Percentiles rank a stretch among this genome's conserved stretches.
phyloP scores from a whole-genome alignment of 805 yeast species.

The Candida insectalens region DNA sequence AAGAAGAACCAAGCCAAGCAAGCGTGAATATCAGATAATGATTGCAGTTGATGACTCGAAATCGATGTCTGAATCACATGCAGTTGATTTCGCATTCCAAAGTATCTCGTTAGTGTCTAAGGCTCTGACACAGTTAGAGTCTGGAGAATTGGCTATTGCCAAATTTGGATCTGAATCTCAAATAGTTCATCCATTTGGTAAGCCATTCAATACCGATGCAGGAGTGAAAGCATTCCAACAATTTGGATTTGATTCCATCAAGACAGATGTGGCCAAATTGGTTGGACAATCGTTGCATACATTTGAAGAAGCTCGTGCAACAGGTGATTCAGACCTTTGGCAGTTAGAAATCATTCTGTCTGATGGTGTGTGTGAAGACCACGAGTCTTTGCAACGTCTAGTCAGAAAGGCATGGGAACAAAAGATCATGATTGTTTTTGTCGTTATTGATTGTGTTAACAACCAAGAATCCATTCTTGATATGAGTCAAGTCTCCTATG shows the following conservation, averaged over 20 bases:
- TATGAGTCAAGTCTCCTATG: slow-evolving; percentile 86
- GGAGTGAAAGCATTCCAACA: slow-evolving; percentile 80
- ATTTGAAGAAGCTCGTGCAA: slow-evolving; percentile 46
- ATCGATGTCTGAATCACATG: slow-evolving; percentile 90
- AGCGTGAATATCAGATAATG: slow-evolving; percentile 96
- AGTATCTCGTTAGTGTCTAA: slow-evolving; percentile 89
- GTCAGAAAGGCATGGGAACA: slow-evolving; percentile 90
- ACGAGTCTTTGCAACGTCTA: slow-evolving; percentile 67
- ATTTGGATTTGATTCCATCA: slow-evolving; percentile 83
- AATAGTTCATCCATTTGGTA: slow-evolving; percentile 84
- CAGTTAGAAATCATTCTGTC: slow-evolving; percentile 87
- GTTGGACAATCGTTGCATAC: slow-evolving; percentile 63
- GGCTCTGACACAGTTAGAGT: slow-evolving; percentile 87
- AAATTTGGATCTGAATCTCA: slow-evolving; percentile 79
- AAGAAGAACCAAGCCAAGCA: slow-evolving; percentile 93
- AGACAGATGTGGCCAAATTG: slow-evolving; percentile 73
- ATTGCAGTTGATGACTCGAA: slow-evolving; percentile 95
- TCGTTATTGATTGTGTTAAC: slow-evolving; percentile 82
- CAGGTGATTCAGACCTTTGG: slow-evolving; percentile 61
- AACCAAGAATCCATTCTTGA: slow-evolving; percentile 83
- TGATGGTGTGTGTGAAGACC: slow-evolving; percentile 97
- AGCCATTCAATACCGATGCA: slow-evolving; percentile 72
- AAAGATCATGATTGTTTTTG: slow-evolving; percentile 89
- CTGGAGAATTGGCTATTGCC: slow-evolving; percentile 86
- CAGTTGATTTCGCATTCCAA: slow-evolving; percentile 88